phyloP scores from a whole-genome alignment of 2,329 filamentous ascomycete genomes.

The Botryotinia calthae region DNA sequence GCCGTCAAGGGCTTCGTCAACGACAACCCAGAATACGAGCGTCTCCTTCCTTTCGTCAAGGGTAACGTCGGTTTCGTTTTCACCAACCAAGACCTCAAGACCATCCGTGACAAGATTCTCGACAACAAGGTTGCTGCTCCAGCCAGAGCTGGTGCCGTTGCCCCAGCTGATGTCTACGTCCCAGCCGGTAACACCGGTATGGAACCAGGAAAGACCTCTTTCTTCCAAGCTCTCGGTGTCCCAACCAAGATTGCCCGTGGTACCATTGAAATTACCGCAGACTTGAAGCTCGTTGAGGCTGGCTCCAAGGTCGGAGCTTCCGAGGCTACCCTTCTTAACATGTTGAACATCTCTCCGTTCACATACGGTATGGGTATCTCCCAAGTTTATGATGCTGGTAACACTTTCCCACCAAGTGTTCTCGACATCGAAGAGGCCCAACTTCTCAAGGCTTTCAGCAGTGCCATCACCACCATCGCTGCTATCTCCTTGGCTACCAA shows the following conservation, averaged over 20 bases:
- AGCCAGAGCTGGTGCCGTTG: conserved; percentile 95
- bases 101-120: conserved; percentile 88
- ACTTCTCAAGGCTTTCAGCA: conserved; percentile 78
- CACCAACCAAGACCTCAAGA: conserved; percentile 96
- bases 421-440: conserved; percentile 95
- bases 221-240: conserved; percentile 99
- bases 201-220: conserved; percentile 99
- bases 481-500: conserved; percentile 86
- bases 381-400: conserved; percentile 97
- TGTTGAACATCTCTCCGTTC: conserved; percentile 99
- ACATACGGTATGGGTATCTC: conserved; percentile 96
- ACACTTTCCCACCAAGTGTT: conserved; percentile 81
- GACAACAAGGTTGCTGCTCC: conserved; percentile 96
- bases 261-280: conserved; percentile 99
- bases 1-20: conserved; percentile 90
- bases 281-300: conserved; percentile 96
- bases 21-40: conserved; percentile 96
- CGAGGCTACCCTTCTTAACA: conserved; percentile 97
- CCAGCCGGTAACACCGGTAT: conserved; percentile 99
- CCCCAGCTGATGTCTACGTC: conserved; percentile 88
- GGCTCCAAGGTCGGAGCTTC: conserved; percentile 94
- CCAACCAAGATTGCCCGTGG: conserved; percentile 99
- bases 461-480: conserved; percentile 83
- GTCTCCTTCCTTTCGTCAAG: conserved; percentile 91
- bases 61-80: conserved; percentile 99